These are phyloP conservation scores for Suhomyces yuchorum DNA, from an alignment of 1,139 yeast species.

Conservation along the genomic window DNA sequence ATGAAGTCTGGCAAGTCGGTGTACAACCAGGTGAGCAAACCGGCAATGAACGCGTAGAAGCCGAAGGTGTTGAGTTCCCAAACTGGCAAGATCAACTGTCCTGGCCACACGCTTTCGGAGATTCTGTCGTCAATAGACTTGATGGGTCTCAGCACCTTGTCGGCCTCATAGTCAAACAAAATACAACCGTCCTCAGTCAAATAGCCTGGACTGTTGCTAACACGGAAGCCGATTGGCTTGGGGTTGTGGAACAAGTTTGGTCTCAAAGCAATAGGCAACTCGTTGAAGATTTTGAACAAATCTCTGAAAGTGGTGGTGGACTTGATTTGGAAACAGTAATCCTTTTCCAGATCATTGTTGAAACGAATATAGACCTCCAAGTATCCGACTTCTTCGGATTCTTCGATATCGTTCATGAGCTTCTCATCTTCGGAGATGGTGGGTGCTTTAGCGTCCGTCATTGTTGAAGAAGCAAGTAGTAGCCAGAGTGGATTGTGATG, in stretches of 20 bases:
- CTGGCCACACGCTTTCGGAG: slow-evolving; percentile 76
- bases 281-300: slow-evolving; percentile 60
- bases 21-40: slow-evolving; percentile 75
- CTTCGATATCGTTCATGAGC: slow-evolving; percentile 66
- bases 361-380: slow-evolving; percentile 79
- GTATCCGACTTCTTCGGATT: slow-evolving; percentile 36
- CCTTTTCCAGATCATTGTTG: slow-evolving; percentile 82
- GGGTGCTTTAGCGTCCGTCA: slow-evolving; percentile 6
- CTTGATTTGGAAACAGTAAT: slow-evolving; percentile 80
- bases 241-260: slow-evolving; percentile 75
- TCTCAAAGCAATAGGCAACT: slow-evolving; percentile 73
- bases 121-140: slow-evolving; percentile 49
- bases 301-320: slow-evolving; percentile 59
- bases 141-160: slow-evolving; percentile 41
- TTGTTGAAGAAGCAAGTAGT: neutral
- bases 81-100: slow-evolving; percentile 80
- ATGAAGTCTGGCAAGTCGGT: slow-evolving; percentile 88
- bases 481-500: neutral
- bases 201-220: slow-evolving; percentile 80
- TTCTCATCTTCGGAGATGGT: slow-evolving; percentile 27
- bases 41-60: slow-evolving; percentile 44
- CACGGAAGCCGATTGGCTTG: slow-evolving; percentile 64
- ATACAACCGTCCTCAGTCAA: slow-evolving; percentile 83
- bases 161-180: slow-evolving; percentile 64
- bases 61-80: slow-evolving; percentile 66